Base-by-base conservation (phyloP, 2,329 filamentous ascomycete species). In the Stromatinia cepivora region DNA sequence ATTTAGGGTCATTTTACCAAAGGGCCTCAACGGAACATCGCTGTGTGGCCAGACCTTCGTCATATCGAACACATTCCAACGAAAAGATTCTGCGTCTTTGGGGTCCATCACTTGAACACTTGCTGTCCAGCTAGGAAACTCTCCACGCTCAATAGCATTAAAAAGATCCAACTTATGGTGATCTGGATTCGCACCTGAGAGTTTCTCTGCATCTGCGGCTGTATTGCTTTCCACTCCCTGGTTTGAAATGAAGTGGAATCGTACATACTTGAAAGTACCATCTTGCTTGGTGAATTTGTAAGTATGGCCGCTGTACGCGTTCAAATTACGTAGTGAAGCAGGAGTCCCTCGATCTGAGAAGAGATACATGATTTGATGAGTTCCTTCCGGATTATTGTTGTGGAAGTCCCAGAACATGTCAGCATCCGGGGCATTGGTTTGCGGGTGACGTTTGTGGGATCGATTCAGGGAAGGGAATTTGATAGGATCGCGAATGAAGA, bases 21-120 rank as follows among this genome's bases (percentile, higher is more conserved):
- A 82, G 48, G 81, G 84, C n/a, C 86, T 82, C 11, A 90, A 81
- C 1, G 89, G 89, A 31, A 88, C 86, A 59, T 89, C 83, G 31
- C 79, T 81, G 69, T 90, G 86, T 2, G 88, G 88, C 88, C 88
- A 91, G 74, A 89, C 84, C 79, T 91, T 90, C 64, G 89, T 92
- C 71, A 90, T 80, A 75, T 92, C 90, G 71, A 92, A 90, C 71
- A 91, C 81, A 77, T 88, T 89, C 82, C 84, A 88, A 53, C 81
- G 81, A 76, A 86, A 87, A 69, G 84, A 83, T 75, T 89, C 84
- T 3, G 87, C 87, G 73, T 90, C 82, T 71, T 87, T 84, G 0
- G 87, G 87, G n/a, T 83, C 85, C 70, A 91, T 82, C 7, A 86
- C 82, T 78, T 92, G 90, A 2, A 90, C 82, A 71, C 87, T 89